Percentiles rank a stretch among this genome's conserved stretches.
Conservation (phyloP, 202 grass and related monocot species). For the Tripidium arundinaceum region DNA sequence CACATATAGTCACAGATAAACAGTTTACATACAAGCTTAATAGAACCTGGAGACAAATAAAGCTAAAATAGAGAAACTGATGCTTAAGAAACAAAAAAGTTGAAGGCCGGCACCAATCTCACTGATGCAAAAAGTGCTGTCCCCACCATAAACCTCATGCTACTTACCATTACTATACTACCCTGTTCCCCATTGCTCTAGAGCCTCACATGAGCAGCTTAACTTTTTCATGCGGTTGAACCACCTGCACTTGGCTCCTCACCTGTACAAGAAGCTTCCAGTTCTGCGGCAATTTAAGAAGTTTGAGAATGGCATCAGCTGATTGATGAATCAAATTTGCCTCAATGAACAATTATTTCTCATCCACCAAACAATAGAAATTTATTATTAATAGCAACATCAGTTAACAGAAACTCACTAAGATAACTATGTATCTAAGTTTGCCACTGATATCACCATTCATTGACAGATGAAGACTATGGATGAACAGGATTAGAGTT, state of each 20-base stretch:
- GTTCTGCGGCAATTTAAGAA: neutral
- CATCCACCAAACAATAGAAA: neutral
- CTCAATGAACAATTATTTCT: neutral
- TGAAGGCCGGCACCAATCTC: neutral
- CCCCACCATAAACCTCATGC: neutral
- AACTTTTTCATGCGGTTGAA: neutral
- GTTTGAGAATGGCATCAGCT: neutral
- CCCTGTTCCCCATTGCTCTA: neutral
- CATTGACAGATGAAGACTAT: neutral
- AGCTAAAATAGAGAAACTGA: neutral
- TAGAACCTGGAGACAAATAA: too few species aligned
- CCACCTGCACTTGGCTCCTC: neutral
- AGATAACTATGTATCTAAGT: too few species aligned
- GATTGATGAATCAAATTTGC: neutral
- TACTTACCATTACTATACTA: neutral
- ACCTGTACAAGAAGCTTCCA: neutral
- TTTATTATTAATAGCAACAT: neutral
- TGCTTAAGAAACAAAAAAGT: neutral
- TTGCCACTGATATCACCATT: too few species aligned
- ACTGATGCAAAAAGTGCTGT: neutral
- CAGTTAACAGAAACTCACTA: too few species aligned
- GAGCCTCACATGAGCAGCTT: neutral
- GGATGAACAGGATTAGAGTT: neutral
- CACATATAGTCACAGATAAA: too few species aligned
- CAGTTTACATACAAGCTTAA: too few species aligned